A percentile compares a stretch with the other conserved stretches of the same genome.
Evolutionary conservation across 768 basidiomycete genomes (phyloP).

Genomic region (Leccinum ochraceum): DNA sequence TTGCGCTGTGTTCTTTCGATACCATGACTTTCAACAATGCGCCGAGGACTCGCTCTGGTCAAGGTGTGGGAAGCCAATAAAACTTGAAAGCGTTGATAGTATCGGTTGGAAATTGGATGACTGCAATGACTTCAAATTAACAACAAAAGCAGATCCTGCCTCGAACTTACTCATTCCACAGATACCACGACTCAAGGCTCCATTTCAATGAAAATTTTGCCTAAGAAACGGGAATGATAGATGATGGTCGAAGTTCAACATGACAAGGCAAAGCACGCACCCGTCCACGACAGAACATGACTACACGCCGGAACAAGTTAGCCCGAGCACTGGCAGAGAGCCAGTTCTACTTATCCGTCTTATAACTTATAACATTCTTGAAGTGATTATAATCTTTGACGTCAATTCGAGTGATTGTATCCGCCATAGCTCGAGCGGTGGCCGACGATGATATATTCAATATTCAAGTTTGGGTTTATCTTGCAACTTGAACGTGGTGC

Average conservation of each 20-base stretch:
- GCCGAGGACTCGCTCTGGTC: constrained; percentile 96
- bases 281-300: constrained; percentile 96
- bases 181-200: constrained; percentile 95
- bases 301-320: constrained; percentile 5
- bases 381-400: constrained; percentile 62
- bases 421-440: background rate
- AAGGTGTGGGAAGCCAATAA: constrained; percentile 93
- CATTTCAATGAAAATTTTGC: constrained; percentile 98
- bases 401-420: too few species aligned
- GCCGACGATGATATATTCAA: background rate
- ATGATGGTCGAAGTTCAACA: background rate
- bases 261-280: constrained; percentile 41
- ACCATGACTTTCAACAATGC: constrained; percentile 97
- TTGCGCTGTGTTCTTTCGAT: constrained; percentile 98
- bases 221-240: constrained; percentile 38
- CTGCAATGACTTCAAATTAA: constrained; percentile 92
- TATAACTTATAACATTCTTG: constrained; percentile 99
- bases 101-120: constrained; percentile 98
- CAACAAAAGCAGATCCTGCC: background rate
- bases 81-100: constrained; percentile 98
- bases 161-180: constrained; percentile 89
- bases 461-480: too few species aligned
- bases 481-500: background rate
- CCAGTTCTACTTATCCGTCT: constrained; percentile 35
- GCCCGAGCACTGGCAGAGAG: constrained; percentile 8